phyloP scores from a whole-genome alignment of 139 green algal species.

The Micromonas pusilla region DNA sequence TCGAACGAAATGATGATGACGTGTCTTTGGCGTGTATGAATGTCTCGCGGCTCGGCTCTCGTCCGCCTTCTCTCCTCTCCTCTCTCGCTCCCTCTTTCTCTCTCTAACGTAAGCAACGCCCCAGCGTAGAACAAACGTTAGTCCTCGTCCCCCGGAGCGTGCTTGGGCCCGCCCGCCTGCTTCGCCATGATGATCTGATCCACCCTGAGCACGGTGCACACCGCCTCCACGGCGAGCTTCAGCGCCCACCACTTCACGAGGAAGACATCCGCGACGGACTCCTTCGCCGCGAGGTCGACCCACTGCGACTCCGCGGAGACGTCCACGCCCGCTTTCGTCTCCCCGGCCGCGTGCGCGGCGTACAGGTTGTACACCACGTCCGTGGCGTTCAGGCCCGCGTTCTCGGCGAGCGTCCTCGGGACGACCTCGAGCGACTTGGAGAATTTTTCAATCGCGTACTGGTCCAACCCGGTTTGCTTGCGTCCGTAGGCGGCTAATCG shows the following conservation, averaged over 20 bases:
- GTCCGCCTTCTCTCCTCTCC: neutral
- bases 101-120: too few relatives aligned
- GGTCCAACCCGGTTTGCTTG: slow-evolving; percentile 86
- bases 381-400: slow-evolving; percentile 64
- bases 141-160: slow-evolving; percentile 23
- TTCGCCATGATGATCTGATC: slow-evolving; percentile 99
- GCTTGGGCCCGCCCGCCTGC: slow-evolving; percentile 62
- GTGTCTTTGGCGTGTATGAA: too few relatives aligned
- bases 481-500: slow-evolving; percentile 52
- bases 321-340: slow-evolving; percentile 71
- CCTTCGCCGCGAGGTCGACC: slow-evolving; percentile 59
- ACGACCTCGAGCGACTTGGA: slow-evolving; percentile 86
- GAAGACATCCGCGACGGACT: slow-evolving; percentile 41
- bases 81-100: neutral
- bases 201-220: slow-evolving; percentile 86
- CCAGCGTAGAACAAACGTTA: too few relatives aligned
- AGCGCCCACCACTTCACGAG: slow-evolving; percentile 88
- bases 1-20: too few relatives aligned
- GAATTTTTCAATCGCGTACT: slow-evolving; percentile 92
- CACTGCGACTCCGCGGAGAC: slow-evolving; percentile 57
- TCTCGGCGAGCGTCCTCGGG: slow-evolving; percentile 86
- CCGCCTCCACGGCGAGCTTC: slow-evolving; percentile 84
- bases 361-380: slow-evolving; percentile 73
- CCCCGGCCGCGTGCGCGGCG: slow-evolving; percentile 70
- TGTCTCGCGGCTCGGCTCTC: too few relatives aligned